Conservation (phyloP, 805 yeast genomes). For the Metschnikowia koreensis region DNA sequence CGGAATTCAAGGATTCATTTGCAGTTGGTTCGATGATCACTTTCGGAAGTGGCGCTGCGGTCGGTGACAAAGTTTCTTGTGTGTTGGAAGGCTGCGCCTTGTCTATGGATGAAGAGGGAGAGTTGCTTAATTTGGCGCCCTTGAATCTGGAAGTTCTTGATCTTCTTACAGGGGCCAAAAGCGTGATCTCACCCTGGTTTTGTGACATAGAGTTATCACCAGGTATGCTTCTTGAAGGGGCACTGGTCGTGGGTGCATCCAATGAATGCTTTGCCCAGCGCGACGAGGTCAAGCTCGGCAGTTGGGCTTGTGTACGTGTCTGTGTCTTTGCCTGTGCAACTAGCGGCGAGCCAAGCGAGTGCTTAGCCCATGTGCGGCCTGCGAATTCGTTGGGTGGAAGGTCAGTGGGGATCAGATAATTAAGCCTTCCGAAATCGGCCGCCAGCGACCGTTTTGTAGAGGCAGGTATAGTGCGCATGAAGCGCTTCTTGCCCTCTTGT, state of each 20-base stretch:
- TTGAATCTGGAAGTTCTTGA: slow-evolving; percentile 33
- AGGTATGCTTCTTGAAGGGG: background rate
- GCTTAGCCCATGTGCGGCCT: slow-evolving; percentile 13
- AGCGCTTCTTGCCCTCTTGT: slow-evolving; percentile 22
- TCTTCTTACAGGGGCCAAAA: slow-evolving; percentile 23
- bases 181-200: slow-evolving; percentile 3
- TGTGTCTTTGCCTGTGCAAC: background rate
- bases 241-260: background rate
- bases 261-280: slow-evolving; percentile 35
- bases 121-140: background rate
- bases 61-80: background rate
- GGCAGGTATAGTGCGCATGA: slow-evolving; percentile 27
- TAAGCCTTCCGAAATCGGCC: slow-evolving; percentile 13
- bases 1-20: background rate
- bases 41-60: slow-evolving; percentile 9
- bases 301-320: background rate
- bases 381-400: slow-evolving; percentile 4
- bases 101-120: slow-evolving; percentile 2
- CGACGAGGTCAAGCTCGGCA: slow-evolving; percentile 7
- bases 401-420: slow-evolving; percentile 9
- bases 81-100: slow-evolving; percentile 2
- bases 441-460: slow-evolving; percentile 14
- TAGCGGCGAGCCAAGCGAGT: slow-evolving; percentile 6
- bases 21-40: slow-evolving; percentile 2
- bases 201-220: background rate